Percentiles rank a stretch among this genome's conserved stretches.
These are phyloP conservation scores for Myxozyma sirexii DNA, from an alignment of 805 yeast genomes.

Conservation along the genomic window DNA sequence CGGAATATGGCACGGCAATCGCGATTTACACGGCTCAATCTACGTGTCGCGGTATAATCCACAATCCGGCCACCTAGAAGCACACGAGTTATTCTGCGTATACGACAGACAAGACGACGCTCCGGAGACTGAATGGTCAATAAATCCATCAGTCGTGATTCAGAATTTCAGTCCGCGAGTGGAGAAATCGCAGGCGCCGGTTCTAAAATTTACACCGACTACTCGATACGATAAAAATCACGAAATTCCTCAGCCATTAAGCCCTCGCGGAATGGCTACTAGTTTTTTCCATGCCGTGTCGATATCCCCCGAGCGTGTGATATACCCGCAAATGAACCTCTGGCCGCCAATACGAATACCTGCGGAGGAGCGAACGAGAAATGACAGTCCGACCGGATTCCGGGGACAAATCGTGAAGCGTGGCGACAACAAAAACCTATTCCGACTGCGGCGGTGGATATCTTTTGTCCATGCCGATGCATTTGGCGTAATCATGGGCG, in stretches of 20 bases:
- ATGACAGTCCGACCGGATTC: slow-evolving; percentile 33
- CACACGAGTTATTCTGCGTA: slow-evolving; percentile 26
- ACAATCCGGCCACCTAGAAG: slow-evolving; percentile 31
- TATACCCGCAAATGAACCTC: slow-evolving; percentile 36
- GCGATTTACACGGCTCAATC: slow-evolving; percentile 36
- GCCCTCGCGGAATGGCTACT: slow-evolving; percentile 21
- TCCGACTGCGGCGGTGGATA: slow-evolving; percentile 32
- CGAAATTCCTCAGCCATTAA: slow-evolving; percentile 20
- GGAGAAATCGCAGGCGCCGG: slow-evolving; percentile 18
- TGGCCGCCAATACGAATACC: slow-evolving; percentile 38
- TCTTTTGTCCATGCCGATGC: slow-evolving; percentile 13
- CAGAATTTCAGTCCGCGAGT: slow-evolving; percentile 20
- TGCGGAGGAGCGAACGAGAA: slow-evolving; percentile 34
- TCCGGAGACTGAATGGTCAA: slow-evolving; percentile 19
- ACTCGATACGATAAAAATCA: slow-evolving; percentile 25
- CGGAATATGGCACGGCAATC: slow-evolving; percentile 40
- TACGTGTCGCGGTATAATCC: slow-evolving; percentile 34
- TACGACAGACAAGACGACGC: slow-evolving; percentile 6
- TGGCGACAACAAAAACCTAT: slow-evolving; percentile 28
- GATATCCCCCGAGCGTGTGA: slow-evolving; percentile 30
- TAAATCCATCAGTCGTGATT: slow-evolving; percentile 19
- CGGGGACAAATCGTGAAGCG: slow-evolving; percentile 30
- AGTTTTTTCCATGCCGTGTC: slow-evolving; percentile 32
- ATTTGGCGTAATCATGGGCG: slow-evolving; percentile 29
- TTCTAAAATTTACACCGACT: slow-evolving; percentile 16